Conservation (phyloP, 108 stramenopile species). For the Fragilariopsis cylindrus region DNA sequence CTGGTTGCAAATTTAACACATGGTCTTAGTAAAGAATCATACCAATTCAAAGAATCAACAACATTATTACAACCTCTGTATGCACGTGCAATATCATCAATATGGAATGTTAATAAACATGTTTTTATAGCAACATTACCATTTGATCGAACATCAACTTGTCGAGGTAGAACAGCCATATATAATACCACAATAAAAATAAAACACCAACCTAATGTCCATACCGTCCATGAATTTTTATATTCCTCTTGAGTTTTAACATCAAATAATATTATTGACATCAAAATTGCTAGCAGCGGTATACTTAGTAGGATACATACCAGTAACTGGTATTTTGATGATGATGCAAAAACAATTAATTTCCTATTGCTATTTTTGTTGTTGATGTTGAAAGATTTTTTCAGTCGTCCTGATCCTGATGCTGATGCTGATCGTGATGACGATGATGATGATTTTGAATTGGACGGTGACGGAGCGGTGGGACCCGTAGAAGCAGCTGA, state of each 20-base stretch:
- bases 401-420: background rate
- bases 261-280: conserved; percentile 16
- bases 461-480: background rate
- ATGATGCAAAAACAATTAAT: conserved; percentile 22
- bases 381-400: background rate
- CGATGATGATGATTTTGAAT: background rate
- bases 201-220: conserved; percentile 26
- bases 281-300: conserved; percentile 16
- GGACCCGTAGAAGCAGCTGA: background rate
- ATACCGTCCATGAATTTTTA: conserved; percentile 20
- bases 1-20: conserved; percentile 20
- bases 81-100: conserved; percentile 24
- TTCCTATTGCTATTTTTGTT: background rate
- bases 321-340: conserved; percentile 21
- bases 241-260: conserved; percentile 6
- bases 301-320: background rate
- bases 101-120: conserved; percentile 26
- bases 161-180: conserved; percentile 26
- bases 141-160: conserved; percentile 35
- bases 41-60: background rate
- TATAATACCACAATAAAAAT: conserved; percentile 20
- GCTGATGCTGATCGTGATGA: too few species aligned
- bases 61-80: background rate
- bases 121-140: conserved; percentile 38
- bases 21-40: background rate